phyloP scores from a whole-genome alignment of 805 yeast genomes.

The Lipomyces oligophaga region DNA sequence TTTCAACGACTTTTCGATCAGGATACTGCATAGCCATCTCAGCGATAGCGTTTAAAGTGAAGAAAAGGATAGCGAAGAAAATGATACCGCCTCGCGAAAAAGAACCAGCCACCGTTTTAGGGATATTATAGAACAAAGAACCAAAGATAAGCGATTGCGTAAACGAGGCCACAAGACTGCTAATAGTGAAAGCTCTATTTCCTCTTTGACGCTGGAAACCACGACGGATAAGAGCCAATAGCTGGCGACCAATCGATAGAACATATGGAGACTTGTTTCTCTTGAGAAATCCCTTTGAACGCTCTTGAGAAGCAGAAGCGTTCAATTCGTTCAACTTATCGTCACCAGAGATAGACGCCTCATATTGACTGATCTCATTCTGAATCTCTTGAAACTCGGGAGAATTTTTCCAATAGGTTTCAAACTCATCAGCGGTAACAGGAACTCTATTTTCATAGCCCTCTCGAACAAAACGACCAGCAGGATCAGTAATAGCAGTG shows the following conservation, averaged over 20 bases:
- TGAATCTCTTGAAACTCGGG: conserved; percentile 43
- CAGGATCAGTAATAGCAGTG: conserved; percentile 44
- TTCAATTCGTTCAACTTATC: conserved; percentile 40
- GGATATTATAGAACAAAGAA: conserved; percentile 56
- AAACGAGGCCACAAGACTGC: conserved; percentile 47
- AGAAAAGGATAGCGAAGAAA: conserved; percentile 52
- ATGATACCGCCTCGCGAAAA: conserved; percentile 63
- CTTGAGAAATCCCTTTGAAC: conserved; percentile 39
- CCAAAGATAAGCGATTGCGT: conserved; percentile 59
- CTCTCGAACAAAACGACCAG: conserved; percentile 48
- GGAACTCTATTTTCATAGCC: conserved; percentile 58
- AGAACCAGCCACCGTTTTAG: conserved; percentile 51
- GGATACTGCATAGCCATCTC: conserved; percentile 46
- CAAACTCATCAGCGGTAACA: conserved; percentile 58
- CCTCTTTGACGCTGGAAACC: conserved; percentile 50
- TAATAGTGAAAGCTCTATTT: conserved; percentile 50
- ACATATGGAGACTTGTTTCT: conserved; percentile 44
- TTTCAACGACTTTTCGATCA: conserved; percentile 54
- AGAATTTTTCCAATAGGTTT: conserved; percentile 53
- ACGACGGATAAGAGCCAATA: conserved; percentile 33
- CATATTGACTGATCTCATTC: conserved; percentile 46
- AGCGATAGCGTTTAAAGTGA: conserved; percentile 39
- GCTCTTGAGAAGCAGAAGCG: conserved; percentile 41
- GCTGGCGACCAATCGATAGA: conserved; percentile 47
- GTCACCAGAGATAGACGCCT: conserved; percentile 34